These are phyloP conservation scores for Bipolaris bicolor DNA, from an alignment of 2,329 filamentous ascomycete species.

Conservation along the genomic window DNA sequence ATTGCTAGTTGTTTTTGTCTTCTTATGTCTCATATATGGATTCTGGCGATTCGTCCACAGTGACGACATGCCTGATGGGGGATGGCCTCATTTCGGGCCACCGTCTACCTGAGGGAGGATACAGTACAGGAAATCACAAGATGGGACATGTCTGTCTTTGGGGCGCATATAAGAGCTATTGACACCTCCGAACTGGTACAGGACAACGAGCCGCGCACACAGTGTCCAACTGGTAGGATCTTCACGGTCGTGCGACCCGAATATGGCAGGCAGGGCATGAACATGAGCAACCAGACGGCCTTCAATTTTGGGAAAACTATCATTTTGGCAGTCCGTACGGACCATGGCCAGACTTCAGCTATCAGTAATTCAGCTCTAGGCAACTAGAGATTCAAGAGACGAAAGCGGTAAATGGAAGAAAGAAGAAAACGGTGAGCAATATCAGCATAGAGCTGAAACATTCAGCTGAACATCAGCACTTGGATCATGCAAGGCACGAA, in stretches of 20 bases:
- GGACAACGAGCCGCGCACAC: background rate
- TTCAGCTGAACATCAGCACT: background rate
- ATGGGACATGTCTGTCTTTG: background rate
- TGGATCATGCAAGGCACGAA: background rate
- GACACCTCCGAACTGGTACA: background rate
- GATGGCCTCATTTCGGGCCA: slow-evolving; percentile 3
- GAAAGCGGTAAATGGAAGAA: background rate
- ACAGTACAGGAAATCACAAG: background rate
- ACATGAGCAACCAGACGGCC: background rate
- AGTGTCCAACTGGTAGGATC: background rate
- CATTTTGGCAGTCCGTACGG: background rate
- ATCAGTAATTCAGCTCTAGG: too few relatives aligned
- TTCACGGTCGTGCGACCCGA: too few relatives aligned
- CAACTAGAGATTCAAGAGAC: background rate
- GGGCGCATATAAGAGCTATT: too few relatives aligned
- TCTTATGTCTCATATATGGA: slow-evolving; percentile 38
- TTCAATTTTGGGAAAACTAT: background rate
- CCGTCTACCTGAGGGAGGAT: slow-evolving; percentile 1
- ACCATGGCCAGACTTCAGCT: background rate
- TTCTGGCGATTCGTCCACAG: slow-evolving; percentile 40
- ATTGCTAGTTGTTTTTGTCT: slow-evolving; percentile 31
- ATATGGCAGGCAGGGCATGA: background rate
- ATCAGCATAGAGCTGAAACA: background rate
- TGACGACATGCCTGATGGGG: slow-evolving; percentile 19
- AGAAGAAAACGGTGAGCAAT: background rate